These are phyloP conservation scores for Penicillium desertorum DNA, from an alignment of 495 filamentous ascomycete species.

Conservation along the genomic window DNA sequence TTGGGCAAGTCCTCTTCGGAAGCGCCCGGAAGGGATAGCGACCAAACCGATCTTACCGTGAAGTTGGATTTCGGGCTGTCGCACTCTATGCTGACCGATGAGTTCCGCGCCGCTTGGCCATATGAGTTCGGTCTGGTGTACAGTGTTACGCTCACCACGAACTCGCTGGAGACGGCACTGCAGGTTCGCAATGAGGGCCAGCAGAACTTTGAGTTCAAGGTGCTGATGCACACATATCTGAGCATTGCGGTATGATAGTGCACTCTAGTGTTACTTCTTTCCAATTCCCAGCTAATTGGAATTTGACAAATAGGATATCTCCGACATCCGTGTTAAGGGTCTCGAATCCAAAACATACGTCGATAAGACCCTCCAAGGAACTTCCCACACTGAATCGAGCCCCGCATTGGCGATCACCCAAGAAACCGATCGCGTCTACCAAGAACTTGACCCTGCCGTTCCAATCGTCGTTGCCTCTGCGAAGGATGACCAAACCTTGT, in stretches of 20 bases:
- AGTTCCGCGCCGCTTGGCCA: conserved; percentile 67
- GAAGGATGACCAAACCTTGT: conserved; percentile 60
- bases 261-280: background rate
- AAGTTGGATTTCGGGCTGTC: conserved; percentile 95
- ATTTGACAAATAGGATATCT: conserved; percentile 62
- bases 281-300: background rate
- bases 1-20: conserved; percentile 66
- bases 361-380: conserved; percentile 73
- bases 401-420: conserved; percentile 57
- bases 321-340: conserved; percentile 63
- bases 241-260: conserved; percentile 63
- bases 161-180: conserved; percentile 75
- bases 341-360: conserved; percentile 71
- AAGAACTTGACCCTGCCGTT: conserved; percentile 57
- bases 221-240: conserved; percentile 89
- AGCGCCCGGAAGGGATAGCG: conserved; percentile 49
- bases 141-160: conserved; percentile 76
- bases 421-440: conserved; percentile 84
- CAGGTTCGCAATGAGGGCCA: conserved; percentile 79
- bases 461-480: conserved; percentile 53
- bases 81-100: conserved; percentile 62
- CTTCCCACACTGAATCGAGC: conserved; percentile 57
- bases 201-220: conserved; percentile 83
- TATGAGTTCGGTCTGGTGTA: conserved; percentile 89
- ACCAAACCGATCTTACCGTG: conserved; percentile 60